These are phyloP conservation scores for Lodderomyces margitis DNA, from an alignment of 1,139 yeast genomes.

Conservation along the genomic window DNA sequence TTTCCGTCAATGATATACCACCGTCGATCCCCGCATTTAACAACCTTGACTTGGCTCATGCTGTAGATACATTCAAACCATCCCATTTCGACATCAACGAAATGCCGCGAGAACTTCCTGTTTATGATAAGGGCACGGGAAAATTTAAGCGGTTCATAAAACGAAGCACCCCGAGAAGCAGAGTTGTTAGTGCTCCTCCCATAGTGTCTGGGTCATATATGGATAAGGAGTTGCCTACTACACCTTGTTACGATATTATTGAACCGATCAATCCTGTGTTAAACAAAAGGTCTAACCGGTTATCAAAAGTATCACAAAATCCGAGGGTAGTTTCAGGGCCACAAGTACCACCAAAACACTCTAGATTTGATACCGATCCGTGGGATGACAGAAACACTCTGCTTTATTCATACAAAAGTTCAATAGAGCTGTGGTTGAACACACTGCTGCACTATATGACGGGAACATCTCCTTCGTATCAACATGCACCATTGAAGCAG, in stretches of 20 bases:
- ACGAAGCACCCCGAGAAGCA: constrained; percentile 21
- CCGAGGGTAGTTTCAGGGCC: not conserved
- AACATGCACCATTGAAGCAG: not conserved
- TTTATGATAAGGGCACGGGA: constrained; percentile 25
- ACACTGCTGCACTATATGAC: not conserved
- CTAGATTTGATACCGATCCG: not conserved
- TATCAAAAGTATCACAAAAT: not conserved
- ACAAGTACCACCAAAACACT: not conserved
- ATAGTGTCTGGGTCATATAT: not conserved
- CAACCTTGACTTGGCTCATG: constrained; percentile 23
- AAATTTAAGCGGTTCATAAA: constrained; percentile 20
- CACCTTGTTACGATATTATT: constrained; percentile 2
- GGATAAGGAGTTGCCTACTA: constrained; percentile 7
- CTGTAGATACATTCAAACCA: constrained; percentile 31
- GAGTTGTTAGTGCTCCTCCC: constrained; percentile 13
- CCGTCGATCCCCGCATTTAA: constrained; percentile 13
- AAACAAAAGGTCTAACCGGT: not conserved
- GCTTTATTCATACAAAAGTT: not conserved
- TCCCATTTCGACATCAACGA: constrained; percentile 26
- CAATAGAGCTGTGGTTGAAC: not conserved
- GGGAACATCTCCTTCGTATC: not conserved
- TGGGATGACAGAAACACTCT: not conserved
- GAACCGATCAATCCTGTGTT: not conserved
- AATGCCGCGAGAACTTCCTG: constrained; percentile 32
- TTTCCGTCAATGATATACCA: constrained; percentile 13